Evolutionary conservation across 1,284 basidiomycete species (phyloP), one percentile per base, ranked within the genome.

Genomic region (Trichosporon coremiiforme): DNA sequence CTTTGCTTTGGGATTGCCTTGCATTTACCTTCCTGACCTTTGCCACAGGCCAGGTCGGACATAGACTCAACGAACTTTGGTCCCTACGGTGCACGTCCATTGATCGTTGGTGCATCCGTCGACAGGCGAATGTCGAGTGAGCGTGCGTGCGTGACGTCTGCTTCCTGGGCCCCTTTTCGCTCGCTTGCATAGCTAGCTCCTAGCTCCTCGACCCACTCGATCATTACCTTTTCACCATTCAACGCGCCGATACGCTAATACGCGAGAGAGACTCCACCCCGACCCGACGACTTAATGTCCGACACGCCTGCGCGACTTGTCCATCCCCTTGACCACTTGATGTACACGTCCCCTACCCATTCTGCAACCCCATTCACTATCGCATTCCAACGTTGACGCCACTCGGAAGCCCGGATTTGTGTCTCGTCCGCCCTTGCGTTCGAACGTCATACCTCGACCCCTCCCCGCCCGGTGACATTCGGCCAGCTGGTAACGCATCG

Each of bases 321-420:
- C 35, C 6, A 8, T 29, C 38, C 38, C 38, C 10, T 41, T 41
- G 55, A 33, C 55, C 12, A 8, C 31, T 60, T 60, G 25, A 25
- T 25, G 25, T 25, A 25, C 25, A 25, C 25, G 25, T 25, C 25
- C 25, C 25, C 25, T 25, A 25, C 25, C 25, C 29, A 60, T 31
- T 60, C 1, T 20, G 25, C 55, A 29, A 22, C 25, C 29, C n/a
- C 29, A 17, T 25, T 57, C 29, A 60, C 25, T 13, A 17, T 33
- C 55, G 55, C 55, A 60, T 60, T 31, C 55, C 55, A 4, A 33
- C 15, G 29, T 60, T 60, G 29, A 60, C 55, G 55, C 55, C 55
- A 60, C 55, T 50, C 55, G 55, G 55, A 60, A 29, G 13, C 55
- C 15, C 15, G 55, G 31, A 31, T 20, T 29, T 31, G 55, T 33